A percentile compares a stretch with the other conserved stretches of the same genome.
These are phyloP conservation scores for Inosperma sp. DNA, from an alignment of 768 basidiomycete genomes.

Conservation along the genomic window DNA sequence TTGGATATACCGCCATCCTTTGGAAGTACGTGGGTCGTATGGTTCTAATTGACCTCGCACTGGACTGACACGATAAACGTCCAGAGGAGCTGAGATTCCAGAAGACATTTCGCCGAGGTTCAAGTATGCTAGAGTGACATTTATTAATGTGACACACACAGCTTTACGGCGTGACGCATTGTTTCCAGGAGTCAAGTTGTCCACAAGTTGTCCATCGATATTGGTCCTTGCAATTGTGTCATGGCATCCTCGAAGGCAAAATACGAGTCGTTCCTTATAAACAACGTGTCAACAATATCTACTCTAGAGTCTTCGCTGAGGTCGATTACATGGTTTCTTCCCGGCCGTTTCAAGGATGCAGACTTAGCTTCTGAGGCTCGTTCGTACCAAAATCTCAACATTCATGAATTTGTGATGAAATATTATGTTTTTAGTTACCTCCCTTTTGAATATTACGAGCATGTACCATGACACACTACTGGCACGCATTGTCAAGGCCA, in stretches of 20 bases:
- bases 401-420: constrained; percentile 9
- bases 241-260: constrained; percentile 64
- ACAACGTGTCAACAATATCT: constrained; percentile 81
- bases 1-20: constrained; percentile 68
- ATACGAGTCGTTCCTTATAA: constrained; percentile 80
- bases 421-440: constrained; percentile 57
- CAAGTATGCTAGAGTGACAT: too few relatives aligned
- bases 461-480: constrained; percentile 96
- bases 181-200: too few relatives aligned
- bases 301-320: constrained; percentile 85
- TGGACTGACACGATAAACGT: constrained; percentile 59
- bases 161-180: neutral
- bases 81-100: constrained; percentile 30
- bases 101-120: constrained; percentile 24
- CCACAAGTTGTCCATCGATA: neutral
- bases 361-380: constrained; percentile 92
- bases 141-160: too few relatives aligned
- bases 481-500: constrained; percentile 52
- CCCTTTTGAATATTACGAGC: constrained; percentile 81
- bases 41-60: constrained; percentile 74
- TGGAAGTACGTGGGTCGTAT: constrained; percentile 49
- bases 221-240: constrained; percentile 10
- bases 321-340: constrained; percentile 92
- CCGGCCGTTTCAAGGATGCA: constrained; percentile 95
- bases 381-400: constrained; percentile 44